Base-by-base conservation (phyloP, 495 filamentous ascomycete species). In the Eremomyces bilateralis region DNA sequence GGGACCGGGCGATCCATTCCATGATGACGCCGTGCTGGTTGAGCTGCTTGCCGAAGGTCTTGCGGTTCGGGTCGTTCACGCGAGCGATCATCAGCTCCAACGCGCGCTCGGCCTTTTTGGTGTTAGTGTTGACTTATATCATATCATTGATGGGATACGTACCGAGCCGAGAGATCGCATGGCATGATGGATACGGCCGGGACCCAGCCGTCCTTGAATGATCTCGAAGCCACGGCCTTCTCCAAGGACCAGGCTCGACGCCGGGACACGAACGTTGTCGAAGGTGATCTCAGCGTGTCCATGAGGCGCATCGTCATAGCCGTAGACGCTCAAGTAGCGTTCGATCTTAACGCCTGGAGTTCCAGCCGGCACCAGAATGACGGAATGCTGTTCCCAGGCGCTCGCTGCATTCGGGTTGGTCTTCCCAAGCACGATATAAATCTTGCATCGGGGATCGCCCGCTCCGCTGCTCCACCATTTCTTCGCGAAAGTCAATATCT, bases 401-500 rank as follows among this genome's bases (percentile, higher is more conserved):
- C 85, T 71, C 33, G 60, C 61, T 57, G 85, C 70, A 35, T 59
- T 47, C 22, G 80, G 56, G 46, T 81, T 71, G 10, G 66, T 67
- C 59, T 92, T 91, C 48, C 78, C 83, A 80, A 93, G 88, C 33
- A 90, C 79, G 18, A 93, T 68, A 56, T 92, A 93, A 42, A 92
- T 53, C 51, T 73, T 70, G 61, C 83, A 93, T 44, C 83, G 67
- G 35, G 81, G 80, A 51, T 93, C 83, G 29, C 83, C 83, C 16
- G 83, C 83, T 35, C 83, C 83, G 38, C 75, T 82, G 41, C 74
- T 82, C 83, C 83, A 93, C 83, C 83, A 93, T 80, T 93, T 93
- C 74, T 80, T 42, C 15, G n/a, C n/a, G n/a, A n/a, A n/a, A n/a
- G n/a, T n/a, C n/a, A 1, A 11, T 0, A 10, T 15, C 15, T 25